Base-by-base conservation (phyloP, 192 early-diverging fungal genomes). In the Diversispora epigaea region DNA sequence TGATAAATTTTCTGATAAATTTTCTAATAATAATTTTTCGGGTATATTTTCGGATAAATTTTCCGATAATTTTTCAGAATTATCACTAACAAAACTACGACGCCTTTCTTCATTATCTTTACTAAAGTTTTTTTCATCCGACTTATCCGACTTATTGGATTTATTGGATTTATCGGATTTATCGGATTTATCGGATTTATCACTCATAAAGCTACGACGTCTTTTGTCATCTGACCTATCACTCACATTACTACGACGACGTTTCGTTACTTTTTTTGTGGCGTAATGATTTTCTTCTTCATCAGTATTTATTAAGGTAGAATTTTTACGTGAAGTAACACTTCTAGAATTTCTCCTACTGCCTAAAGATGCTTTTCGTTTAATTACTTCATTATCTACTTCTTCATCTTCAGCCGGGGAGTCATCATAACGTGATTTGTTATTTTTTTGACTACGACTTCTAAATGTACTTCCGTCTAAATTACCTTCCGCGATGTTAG, bases 151-250 rank as follows among this genome's bases (percentile, higher is more conserved):
- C 14, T 61, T 61, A 61, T 64, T 64, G 17, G 6, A n/a, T n/a
- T 32, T 32, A 32, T 32, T 2, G 2, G 4, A 9, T 6, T 64
- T 14, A 17, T 64, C 25, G 14, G 50, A 54, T 43, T 17, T 41
- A 17, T 64, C 62, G n/a, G 50, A 54, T 54, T 17, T 54, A 64
- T 64, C 62, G 17, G 62, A 64, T 44, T 44, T 64, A 45, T 64
- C 62, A 44, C 39, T 64, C 4, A 39, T 7, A 64, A 32, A n/a
- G 39, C 62, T 64, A n/a, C 43, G 62, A 44, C 62, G 41, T 17
- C 62, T 39, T 43, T 64, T 64, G 10, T 17, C 50, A 14, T 54
- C 50, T 43, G 62, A 19, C n/a, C 17, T 64, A n/a, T 64, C 41
- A 62, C 25, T 54, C 12, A 17, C 50, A 4, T 11, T 54, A 54